Conservation (phyloP, 2,329 filamentous ascomycete species). For the Elsinoe perseae region DNA sequence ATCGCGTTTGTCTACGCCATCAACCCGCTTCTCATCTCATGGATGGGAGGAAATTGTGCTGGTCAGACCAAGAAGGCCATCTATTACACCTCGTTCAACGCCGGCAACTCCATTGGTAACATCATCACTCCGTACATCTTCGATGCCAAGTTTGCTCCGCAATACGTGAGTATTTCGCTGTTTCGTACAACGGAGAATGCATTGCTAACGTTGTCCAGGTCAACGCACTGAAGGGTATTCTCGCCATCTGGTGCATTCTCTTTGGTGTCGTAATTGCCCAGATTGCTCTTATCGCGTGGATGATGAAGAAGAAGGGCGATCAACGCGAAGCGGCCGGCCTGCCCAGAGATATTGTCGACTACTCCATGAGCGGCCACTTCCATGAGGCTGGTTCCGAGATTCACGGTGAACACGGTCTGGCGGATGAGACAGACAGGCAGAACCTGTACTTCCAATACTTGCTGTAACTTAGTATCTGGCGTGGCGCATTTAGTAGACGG, state of each 20-base stretch:
- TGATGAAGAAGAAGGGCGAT: conserved; percentile 16
- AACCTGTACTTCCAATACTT: background rate
- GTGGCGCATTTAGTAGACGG: background rate
- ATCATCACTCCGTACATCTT: conserved; percentile 19
- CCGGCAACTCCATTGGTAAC: conserved; percentile 17
- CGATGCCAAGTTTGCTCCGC: conserved; percentile 15
- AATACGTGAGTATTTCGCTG: conserved; percentile 15
- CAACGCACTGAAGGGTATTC: conserved; percentile 17
- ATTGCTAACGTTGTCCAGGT: background rate
- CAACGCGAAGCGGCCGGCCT: conserved; percentile 17
- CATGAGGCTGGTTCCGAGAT: conserved; percentile 16
- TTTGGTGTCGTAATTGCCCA: conserved; percentile 8
- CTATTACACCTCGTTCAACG: conserved; percentile 17
- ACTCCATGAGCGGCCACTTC: conserved; percentile 15
- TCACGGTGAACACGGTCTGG: background rate
- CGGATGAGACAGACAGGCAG: conserved; percentile 8
- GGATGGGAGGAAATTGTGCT: conserved; percentile 17
- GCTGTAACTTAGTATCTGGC: background rate
- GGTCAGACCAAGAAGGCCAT: conserved; percentile 19
- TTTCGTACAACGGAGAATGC: background rate
- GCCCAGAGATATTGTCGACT: conserved; percentile 3
- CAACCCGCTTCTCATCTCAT: conserved; percentile 16
- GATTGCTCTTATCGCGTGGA: conserved; percentile 5
- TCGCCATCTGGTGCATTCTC: conserved; percentile 16
- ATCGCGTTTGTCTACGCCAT: conserved; percentile 18